Evolutionary conservation across 768 basidiomycete genomes (phyloP), one percentile per base, ranked within the genome.

Genomic region (Rhodotorula kratochvilovae): DNA sequence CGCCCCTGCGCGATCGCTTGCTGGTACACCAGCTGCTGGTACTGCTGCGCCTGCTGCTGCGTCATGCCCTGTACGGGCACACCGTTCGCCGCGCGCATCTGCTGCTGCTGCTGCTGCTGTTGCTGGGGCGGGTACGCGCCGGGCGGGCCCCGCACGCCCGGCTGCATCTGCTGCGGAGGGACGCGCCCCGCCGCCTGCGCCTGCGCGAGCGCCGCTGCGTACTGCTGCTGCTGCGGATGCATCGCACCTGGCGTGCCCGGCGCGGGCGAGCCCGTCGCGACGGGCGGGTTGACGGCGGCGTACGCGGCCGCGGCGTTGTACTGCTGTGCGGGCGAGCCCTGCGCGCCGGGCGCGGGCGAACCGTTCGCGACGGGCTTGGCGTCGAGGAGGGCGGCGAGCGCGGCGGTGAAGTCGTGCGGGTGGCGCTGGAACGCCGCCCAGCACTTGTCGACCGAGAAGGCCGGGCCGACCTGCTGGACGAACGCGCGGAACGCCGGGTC

Each of bases 231-330:
- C 33, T 31, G 31, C 23, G 31, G 33, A 11, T 31, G 31, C 23
- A 17, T 8, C 21, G 21, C 11, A n/a, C 56, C 65, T 13, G 43
- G 73, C 65, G 53, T 45, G 25, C 54, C 68, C 51, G 58, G 67
- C 46, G 54, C 77, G 75, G 62, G 77, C 76, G 16, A 76, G 78
- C n/a, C 77, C 70, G 16, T 55, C 36, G 55, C 31, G 63, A 50
- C 48, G 6, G 71, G 54, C 29, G 43, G 62, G 58, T 54, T 60
- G 59, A 61, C 42, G 36, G 63, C 53, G 31, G 61, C 57, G 62
- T 59, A 71, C 33, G 63, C 48, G 29, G 33, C 45, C 33, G 63
- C 48, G 29, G 33, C 45, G 45, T 46, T 48, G 36, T 62, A 63
- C n/a, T 39, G 54, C 56, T n/a, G n/a, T n/a, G 54, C 60, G 3